Conservation (phyloP, 495 filamentous ascomycete genomes). For the Tuber microsphaerosporum region DNA sequence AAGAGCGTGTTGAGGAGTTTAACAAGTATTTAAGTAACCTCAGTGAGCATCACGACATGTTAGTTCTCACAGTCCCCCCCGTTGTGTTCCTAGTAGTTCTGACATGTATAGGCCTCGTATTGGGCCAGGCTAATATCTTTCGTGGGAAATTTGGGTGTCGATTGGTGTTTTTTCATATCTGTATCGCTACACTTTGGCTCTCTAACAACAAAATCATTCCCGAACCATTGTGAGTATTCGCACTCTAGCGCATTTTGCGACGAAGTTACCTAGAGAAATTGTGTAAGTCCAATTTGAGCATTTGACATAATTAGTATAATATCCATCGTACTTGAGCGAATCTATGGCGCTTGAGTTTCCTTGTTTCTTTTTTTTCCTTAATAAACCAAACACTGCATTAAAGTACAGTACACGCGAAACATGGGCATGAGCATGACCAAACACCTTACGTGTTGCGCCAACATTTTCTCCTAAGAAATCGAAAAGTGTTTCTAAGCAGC, state of each 20-base stretch:
- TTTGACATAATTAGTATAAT: not conserved
- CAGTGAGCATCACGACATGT: constrained; percentile 97
- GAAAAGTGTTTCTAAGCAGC: constrained; percentile 13
- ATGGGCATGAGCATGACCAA: not conserved
- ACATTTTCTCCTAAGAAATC: not conserved
- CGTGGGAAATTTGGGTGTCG: constrained; percentile 13
- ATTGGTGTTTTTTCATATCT: constrained; percentile 14
- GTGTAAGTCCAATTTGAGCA: not conserved
- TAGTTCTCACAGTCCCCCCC: constrained; percentile 9
- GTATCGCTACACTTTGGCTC: constrained; percentile 7
- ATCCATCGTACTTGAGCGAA: not conserved
- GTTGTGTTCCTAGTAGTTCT: constrained; percentile 11
- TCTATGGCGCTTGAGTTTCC: not conserved
- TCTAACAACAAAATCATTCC: constrained; percentile 10
- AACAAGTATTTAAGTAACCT: constrained; percentile 86
- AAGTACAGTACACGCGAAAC: not conserved
- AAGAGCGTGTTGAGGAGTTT: constrained; percentile 89
- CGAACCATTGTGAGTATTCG: not conserved
- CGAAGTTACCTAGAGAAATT: not conserved
- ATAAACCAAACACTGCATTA: not conserved
- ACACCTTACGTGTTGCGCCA: not conserved
- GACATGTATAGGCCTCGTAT: constrained; percentile 39
- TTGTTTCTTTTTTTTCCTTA: not conserved
- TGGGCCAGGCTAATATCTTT: constrained; percentile 38
- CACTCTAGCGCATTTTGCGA: not conserved